These are phyloP conservation scores for Saccharum spontaneum DNA, from an alignment of 176 grass and related monocot species.

Conservation along the genomic window DNA sequence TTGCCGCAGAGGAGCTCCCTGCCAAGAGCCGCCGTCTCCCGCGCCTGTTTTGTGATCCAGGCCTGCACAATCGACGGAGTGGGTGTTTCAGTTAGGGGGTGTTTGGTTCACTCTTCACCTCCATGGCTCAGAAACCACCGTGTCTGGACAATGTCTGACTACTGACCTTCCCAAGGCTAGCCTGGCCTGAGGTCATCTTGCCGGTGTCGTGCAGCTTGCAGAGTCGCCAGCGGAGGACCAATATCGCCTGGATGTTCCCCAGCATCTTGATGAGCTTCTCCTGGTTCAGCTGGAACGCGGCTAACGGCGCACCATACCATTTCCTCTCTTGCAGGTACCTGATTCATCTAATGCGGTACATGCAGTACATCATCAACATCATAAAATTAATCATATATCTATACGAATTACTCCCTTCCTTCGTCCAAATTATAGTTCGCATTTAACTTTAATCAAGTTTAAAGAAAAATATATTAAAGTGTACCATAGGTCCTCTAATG, in stretches of 20 bases:
- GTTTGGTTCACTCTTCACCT: no score
- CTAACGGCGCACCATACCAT: constrained; percentile 54
- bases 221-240: constrained; percentile 48
- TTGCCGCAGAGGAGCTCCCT: constrained; percentile 67
- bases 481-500: no score
- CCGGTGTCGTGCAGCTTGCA: constrained; percentile 48
- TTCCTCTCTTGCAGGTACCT: constrained; percentile 62
- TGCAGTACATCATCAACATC: no score
- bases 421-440: no score
- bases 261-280: constrained; percentile 66
- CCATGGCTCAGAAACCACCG: no score
- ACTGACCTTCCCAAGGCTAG: no score
- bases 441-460: no score
- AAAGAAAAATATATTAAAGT: no score
- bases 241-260: constrained; percentile 68
- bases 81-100: background rate
- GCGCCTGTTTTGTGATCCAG: constrained; percentile 56
- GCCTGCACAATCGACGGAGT: constrained; percentile 28
- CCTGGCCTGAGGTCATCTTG: constrained; percentile 49
- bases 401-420: no score
- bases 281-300: constrained; percentile 64
- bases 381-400: no score
- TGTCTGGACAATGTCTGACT: no score
- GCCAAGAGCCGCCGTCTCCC: constrained; percentile 56
- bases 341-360: no score